Percentiles rank a stretch among this genome's conserved stretches.
Conservation (phyloP, 768 basidiomycete species). For the Rhodotorula babjevae region DNA sequence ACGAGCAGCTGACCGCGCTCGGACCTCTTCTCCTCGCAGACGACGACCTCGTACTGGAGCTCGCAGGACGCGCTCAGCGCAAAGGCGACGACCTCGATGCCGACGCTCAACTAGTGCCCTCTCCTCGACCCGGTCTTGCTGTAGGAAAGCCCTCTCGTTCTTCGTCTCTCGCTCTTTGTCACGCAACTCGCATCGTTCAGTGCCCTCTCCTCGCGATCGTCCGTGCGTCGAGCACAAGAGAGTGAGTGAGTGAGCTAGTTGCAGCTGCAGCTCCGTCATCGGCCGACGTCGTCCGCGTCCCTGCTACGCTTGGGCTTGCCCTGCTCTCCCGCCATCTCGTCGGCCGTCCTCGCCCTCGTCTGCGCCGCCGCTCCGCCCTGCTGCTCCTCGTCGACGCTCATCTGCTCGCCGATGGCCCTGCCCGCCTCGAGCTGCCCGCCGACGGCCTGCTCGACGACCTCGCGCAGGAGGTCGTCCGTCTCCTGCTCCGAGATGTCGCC, state of each 20-base stretch:
- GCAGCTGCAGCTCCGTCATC: not conserved
- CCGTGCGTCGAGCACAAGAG: too few species aligned
- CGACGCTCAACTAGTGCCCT: slow-evolving; percentile 35
- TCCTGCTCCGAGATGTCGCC: slow-evolving; percentile 39
- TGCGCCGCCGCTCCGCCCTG: not conserved
- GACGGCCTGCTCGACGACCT: slow-evolving; percentile 45
- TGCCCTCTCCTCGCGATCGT: not conserved
- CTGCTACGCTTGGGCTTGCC: slow-evolving; percentile 16
- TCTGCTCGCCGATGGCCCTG: slow-evolving; percentile 31
- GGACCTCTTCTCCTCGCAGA: slow-evolving; percentile 54
- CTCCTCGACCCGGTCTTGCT: not conserved
- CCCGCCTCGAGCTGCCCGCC: slow-evolving; percentile 41
- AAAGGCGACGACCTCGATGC: slow-evolving; percentile 46
- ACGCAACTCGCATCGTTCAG: not conserved
- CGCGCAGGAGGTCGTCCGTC: slow-evolving; percentile 45
- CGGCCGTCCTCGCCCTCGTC: slow-evolving; percentile 12
- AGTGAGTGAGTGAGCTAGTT: not conserved
- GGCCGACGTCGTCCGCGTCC: slow-evolving; percentile 30
- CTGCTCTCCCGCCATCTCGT: not conserved
- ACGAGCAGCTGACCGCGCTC: not conserved
- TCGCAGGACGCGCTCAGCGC: slow-evolving; percentile 56
- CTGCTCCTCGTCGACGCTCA: slow-evolving; percentile 16
- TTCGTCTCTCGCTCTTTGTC: not conserved
- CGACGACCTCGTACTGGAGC: slow-evolving; percentile 87
- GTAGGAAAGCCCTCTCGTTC: not conserved